phyloP scores from a whole-genome alignment of 176 grass and related monocot species.

The Cymbopogon citratus region DNA sequence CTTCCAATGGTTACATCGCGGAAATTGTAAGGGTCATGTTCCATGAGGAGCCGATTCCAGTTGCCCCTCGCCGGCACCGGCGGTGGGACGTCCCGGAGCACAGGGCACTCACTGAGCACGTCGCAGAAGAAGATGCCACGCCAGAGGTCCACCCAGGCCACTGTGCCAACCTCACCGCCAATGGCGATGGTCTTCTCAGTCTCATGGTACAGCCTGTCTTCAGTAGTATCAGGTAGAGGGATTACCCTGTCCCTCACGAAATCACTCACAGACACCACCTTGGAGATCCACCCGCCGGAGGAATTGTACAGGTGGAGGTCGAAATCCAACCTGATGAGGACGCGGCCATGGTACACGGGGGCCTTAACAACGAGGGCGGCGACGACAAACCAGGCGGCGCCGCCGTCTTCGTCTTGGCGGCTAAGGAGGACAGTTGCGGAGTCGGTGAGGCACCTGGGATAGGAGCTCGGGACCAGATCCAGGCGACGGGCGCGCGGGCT shows the following conservation, averaged over 20 bases:
- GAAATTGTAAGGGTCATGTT: background rate
- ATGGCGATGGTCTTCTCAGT: background rate
- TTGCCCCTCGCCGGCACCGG: background rate
- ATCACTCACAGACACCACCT: background rate
- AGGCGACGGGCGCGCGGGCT: background rate
- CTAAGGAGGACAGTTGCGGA: background rate
- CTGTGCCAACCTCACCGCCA: background rate
- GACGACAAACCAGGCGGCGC: background rate
- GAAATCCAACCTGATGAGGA: background rate
- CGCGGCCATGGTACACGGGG: background rate
- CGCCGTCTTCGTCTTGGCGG: background rate
- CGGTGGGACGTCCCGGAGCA: background rate
- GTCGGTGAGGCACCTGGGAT: background rate
- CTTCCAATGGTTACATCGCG: background rate
- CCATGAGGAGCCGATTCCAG: background rate
- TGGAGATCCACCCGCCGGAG: background rate
- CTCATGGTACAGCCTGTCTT: background rate
- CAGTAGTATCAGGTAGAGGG: background rate
- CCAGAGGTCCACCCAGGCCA: background rate
- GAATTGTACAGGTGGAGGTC: background rate
- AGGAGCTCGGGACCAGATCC: background rate
- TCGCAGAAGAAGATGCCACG: background rate
- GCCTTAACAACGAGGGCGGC: background rate
- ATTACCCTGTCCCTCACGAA: background rate
- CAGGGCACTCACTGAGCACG: background rate